Base-by-base conservation (phyloP, 345 rosid genomes). In the Eucalyptus virginea region DNA sequence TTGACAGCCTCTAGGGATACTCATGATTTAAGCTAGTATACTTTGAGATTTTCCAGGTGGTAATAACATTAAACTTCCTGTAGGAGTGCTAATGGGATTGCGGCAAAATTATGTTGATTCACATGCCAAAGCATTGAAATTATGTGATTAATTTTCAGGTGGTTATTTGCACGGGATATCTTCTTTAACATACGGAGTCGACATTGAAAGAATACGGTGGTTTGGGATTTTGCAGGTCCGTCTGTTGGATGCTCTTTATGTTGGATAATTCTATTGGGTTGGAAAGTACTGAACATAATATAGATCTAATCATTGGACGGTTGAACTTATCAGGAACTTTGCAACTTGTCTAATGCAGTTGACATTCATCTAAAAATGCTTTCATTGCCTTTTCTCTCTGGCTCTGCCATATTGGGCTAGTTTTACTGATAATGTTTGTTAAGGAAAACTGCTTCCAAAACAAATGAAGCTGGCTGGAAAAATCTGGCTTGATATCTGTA, bases 181-280 rank as follows among this genome's bases (percentile, higher is more conserved):
- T 87, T 90, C 93, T 86, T 81, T 92, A 89, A 89, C 95, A 47
- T 93, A 93, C 88, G 95, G 95, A 32, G 91, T 93, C 54, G 95
- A 92, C 87, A 69, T 93, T 54, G 91, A 91, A 89, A 90, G 87
- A 81, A 91, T 93, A 90, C 95, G 95, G 17, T 92, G 93, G 94
- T 91, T 91, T 81, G 95, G 95, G 65, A 92, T 93, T 89, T 88
- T 93, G 90, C 95, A 93, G 95, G 95, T 93, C 80, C 8, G 19
- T 80, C 48, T 65, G 37, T 28, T 49, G 60, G 81, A 48, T 34
- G 52, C 21, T 23, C 17, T 32, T 56, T 40, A 21, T 23, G 58
- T 34, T 81, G 24, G 42, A 21, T 37, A 11, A 77, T 40, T 65
- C 83, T 77, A 10, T 77, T 21, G 42, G 83, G 45, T 77, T 40